Evolutionary conservation across 116 monocot genomes (phyloP), one percentile per base, ranked within the genome.

Genomic region (Trichopus zeylanicus): DNA sequence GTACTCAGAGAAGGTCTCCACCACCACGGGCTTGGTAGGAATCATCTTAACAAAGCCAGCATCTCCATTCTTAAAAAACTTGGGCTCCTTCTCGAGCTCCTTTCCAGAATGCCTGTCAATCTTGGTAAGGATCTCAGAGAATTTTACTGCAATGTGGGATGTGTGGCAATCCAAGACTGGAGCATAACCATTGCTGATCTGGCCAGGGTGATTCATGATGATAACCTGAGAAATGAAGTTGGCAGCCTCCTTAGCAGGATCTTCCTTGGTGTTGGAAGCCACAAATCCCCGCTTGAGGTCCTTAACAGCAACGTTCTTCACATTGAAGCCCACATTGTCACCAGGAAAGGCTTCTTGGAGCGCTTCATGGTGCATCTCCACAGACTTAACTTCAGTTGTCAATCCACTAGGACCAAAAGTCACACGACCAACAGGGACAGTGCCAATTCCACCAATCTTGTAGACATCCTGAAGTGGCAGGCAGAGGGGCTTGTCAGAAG

Each of bases 391-490:
- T 29, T 60, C 60, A 60, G 46, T 60, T 24, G 60, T 60, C 42
- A 60, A 13, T 5, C 60, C 46, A 42, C 46, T 22, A 18, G 60
- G 38, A 18, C 60, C 38, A 46, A 60, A 60, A 28, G 46, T 60
- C 25, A 60, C 55, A 39, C 12, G 65, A 38, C 65, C 65, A 22
- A 54, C 39, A 16, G 55, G 55, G 6, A 65, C 39, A 42, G 65
- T 65, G 9, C 55, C 42, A 21, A 65, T 65, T 4, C 65, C 65
- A 27, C 55, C 54, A 39, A 65, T 65, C 54, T 65, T 65, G 42
- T 65, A 65, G 27, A 65, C 65, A 42, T 65, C 65, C 65, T 65
- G 55, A 15, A 65, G 65, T 0, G 65, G 65, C 18, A 64, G 54
- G 26, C 64, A 33, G 26, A 53, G 64, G 6, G 65, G 54, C 55